Base-by-base conservation (phyloP, 768 basidiomycete genomes). In the Scleroderma bovista region DNA sequence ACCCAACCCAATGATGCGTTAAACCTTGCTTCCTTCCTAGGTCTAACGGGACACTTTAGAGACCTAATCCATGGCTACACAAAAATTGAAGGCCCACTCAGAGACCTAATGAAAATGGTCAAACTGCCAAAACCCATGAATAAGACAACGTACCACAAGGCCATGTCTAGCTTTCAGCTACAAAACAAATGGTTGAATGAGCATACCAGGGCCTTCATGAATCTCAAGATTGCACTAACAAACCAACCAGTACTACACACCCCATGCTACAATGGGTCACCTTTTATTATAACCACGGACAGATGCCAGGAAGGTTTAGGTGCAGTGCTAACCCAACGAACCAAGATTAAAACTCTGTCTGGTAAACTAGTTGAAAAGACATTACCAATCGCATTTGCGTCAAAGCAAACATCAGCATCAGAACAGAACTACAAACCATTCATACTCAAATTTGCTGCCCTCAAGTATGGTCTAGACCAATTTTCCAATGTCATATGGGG, bases 361-460 rank as follows among this genome's bases (percentile, higher is more conserved):
- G 42, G 42, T 2, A 44, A 44, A 23, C 4, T 9, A 29, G 26
- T 29, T 5, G 26, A 29, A 9, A 29, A 29, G 26, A 29, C 26
- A 4, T 29, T 29, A 29, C 57, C 61, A 5, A 50, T 63, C 0
- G 54, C 54, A 0, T 66, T 57, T 48, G 26, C 59, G 0, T 73
- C 70, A 0, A 73, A 72, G 47, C 33, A 59, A 1, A 71, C 69
- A 1, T 65, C 70, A 3, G 15, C 24, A 0, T 33, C 58, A 0
- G 67, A 72, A 49, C 60, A 64, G 31, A 48, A 50, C 2, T 73
- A 72, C 53, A 58, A 59, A 46, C 71, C 69, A 0, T 72, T 62
- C 33, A 10, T 72, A 0, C 54, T 71, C 0, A 67, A 74, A 43
- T 72, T 73, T 41, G 66, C 67, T 0, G 70, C 63, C 1, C 56